These are phyloP conservation scores for Leersia perrieri DNA, from an alignment of 176 grass and related monocot species.

Conservation along the genomic window DNA sequence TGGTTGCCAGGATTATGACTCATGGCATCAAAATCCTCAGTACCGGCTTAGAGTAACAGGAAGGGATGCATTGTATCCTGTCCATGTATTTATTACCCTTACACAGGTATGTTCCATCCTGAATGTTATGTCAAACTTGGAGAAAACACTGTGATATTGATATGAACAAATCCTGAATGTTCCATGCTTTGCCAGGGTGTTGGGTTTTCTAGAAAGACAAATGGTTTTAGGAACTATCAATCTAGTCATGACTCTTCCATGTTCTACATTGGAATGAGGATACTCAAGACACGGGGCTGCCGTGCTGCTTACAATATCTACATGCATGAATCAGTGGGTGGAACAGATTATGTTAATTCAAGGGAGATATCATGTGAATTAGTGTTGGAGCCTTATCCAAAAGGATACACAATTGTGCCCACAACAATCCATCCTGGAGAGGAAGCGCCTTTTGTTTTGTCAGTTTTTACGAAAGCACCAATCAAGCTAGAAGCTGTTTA, in stretches of 20 bases:
- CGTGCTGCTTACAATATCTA: constrained; percentile 99
- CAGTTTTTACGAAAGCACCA: constrained; percentile 97
- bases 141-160: constrained; percentile 19
- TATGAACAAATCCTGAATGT: constrained; percentile 22
- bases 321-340: constrained; percentile 94
- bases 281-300: constrained; percentile 90
- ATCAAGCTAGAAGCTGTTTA: constrained; percentile 92
- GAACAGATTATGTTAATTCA: constrained; percentile 97
- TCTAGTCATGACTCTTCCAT: constrained; percentile 94
- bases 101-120: constrained; percentile 73
- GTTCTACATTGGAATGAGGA: constrained; percentile 98
- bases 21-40: constrained; percentile 98
- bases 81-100: constrained; percentile 97
- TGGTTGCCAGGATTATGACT: constrained; percentile 97
- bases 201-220: constrained; percentile 92
- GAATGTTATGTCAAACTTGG: constrained; percentile 3
- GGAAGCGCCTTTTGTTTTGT: constrained; percentile 98
- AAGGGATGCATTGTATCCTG: constrained; percentile 69
- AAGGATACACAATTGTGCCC: constrained; percentile 99
- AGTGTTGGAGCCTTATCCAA: constrained; percentile 91
- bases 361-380: constrained; percentile 98
- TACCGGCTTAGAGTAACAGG: constrained; percentile 87
- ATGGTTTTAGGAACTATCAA: constrained; percentile 91
- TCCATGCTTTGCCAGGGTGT: constrained; percentile 74
- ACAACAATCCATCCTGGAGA: constrained; percentile 98